phyloP scores from a whole-genome alignment of 257 asterid species.

The Euphrasia confusa region DNA sequence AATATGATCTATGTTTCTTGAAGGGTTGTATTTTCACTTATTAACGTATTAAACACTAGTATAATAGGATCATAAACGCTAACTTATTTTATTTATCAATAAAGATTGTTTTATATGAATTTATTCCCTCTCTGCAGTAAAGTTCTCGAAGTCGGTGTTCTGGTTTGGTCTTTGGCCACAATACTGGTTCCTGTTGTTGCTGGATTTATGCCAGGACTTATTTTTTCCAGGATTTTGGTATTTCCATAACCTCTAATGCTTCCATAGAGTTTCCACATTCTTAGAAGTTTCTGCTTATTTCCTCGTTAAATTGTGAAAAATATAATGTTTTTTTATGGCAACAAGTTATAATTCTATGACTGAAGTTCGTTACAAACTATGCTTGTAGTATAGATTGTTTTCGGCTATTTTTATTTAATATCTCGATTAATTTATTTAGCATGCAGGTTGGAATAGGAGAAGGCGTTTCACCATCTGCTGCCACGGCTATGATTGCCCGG shows the following conservation, averaged over 20 bases:
- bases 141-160: slow-evolving; percentile 83
- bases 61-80: slow-evolving; percentile 16
- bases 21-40: slow-evolving; percentile 3
- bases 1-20: slow-evolving; percentile 21
- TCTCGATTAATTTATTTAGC: slow-evolving; percentile 19
- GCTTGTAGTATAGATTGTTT: slow-evolving; percentile 6
- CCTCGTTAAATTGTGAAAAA: slow-evolving; percentile 1
- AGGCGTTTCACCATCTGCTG: slow-evolving; percentile 99
- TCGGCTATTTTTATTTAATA: slow-evolving; percentile 11
- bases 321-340: slow-evolving; percentile 7
- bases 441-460: slow-evolving; percentile 95
- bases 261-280: slow-evolving; percentile 3
- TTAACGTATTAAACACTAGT: slow-evolving; percentile 7
- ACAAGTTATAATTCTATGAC: slow-evolving; percentile 5
- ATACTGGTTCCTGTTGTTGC: slow-evolving; percentile 76
- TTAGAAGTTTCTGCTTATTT: slow-evolving; percentile 6
- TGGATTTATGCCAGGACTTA: slow-evolving; percentile 89
- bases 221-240: slow-evolving; percentile 82
- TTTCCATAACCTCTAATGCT: slow-evolving; percentile 21
- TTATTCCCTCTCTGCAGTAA: slow-evolving; percentile 49
- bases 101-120: slow-evolving; percentile 14
- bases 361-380: slow-evolving; percentile 1
- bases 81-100: background rate
- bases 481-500: slow-evolving; percentile 98
- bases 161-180: slow-evolving; percentile 88